phyloP scores from a whole-genome alignment of 257 asterid genomes.

The Verbena officinalis region DNA sequence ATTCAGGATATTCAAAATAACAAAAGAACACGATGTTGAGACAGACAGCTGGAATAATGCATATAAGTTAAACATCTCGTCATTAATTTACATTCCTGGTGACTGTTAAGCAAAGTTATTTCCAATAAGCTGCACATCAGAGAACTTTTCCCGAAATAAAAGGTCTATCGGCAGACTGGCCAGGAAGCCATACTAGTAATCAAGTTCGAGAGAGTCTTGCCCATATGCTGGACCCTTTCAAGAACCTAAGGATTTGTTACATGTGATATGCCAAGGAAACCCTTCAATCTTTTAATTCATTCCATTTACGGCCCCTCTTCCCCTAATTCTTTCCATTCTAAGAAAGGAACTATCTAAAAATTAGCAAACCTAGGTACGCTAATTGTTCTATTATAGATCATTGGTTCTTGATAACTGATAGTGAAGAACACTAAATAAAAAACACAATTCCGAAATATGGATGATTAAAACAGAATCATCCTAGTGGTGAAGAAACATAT shows the following conservation, averaged over 20 bases:
- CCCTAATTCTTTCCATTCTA: no score
- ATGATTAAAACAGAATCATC: constrained; percentile 11
- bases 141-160: not conserved
- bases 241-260: no score
- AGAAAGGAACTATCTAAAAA: no score
- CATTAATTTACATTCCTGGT: not conserved
- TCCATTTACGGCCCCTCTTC: no score
- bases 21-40: not conserved
- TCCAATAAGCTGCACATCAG: constrained; percentile 9
- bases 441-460: constrained; percentile 10
- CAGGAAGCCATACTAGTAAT: no score
- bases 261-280: no score
- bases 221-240: no score
- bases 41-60: constrained; percentile 10
- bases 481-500: not conserved
- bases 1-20: constrained; percentile 11
- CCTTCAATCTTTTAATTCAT: no score
- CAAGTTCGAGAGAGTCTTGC: no score
- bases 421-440: not conserved
- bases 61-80: constrained; percentile 12
- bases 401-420: not conserved
- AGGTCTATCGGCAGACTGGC: no score
- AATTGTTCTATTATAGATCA: not conserved
- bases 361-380: no score
- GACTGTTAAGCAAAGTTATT: not conserved